Evolutionary conservation across 164 flowering plant genomes (phyloP).

Genomic region (Hamamelis virginiana): DNA sequence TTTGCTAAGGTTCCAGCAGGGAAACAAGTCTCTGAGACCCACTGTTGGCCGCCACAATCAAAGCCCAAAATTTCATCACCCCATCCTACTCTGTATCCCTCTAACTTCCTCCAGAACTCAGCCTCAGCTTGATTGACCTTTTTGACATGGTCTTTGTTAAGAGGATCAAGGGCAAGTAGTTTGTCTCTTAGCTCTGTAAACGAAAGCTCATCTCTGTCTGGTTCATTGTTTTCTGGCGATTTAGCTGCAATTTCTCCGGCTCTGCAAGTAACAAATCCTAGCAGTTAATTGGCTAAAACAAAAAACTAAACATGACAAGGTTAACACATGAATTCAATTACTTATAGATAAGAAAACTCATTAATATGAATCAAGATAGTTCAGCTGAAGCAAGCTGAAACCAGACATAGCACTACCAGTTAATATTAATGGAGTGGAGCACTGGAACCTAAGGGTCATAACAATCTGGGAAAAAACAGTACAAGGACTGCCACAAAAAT

Average conservation of each 20-base stretch:
- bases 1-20: slow-evolving; percentile 84
- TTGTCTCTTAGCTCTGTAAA: slow-evolving; percentile 95
- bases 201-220: slow-evolving; percentile 62
- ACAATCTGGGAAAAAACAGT: too few relatives aligned
- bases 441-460: not conserved
- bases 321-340: not conserved
- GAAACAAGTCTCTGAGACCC: slow-evolving; percentile 99
- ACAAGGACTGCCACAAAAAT: too few relatives aligned
- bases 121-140: slow-evolving; percentile 95
- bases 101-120: slow-evolving; percentile 93
- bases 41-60: slow-evolving; percentile 99
- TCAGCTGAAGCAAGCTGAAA: not conserved
- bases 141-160: slow-evolving; percentile 74
- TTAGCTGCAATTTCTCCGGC: slow-evolving; percentile 22
- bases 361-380: not conserved
- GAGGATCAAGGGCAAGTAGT: slow-evolving; percentile 91
- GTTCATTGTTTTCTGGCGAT: slow-evolving; percentile 38
- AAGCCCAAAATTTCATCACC: slow-evolving; percentile 97
- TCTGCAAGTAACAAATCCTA: slow-evolving; percentile 39
- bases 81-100: slow-evolving; percentile 98
- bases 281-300: slow-evolving; percentile 15
- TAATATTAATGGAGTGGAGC: not conserved
- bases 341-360: not conserved
- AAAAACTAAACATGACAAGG: too few relatives aligned
- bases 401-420: not conserved